Evolutionary conservation across 2,329 filamentous ascomycete genomes (phyloP).

Genomic region (Penicillium italicum): DNA sequence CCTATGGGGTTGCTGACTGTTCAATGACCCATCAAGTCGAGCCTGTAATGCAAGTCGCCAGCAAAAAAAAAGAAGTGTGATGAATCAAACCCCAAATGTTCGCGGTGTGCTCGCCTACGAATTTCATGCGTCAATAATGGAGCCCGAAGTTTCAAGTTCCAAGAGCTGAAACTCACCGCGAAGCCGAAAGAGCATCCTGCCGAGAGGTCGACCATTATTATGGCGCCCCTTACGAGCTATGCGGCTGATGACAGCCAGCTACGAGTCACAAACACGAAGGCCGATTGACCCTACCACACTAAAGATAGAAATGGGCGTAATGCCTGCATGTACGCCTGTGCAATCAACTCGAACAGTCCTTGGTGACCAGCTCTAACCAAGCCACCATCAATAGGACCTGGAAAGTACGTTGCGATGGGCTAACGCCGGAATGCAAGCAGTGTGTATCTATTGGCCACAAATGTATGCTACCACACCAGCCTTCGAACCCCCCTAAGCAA

Average conservation of each 20-base stretch:
- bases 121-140: neutral
- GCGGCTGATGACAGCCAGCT: neutral
- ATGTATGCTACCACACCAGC: too few relatives aligned
- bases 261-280: neutral
- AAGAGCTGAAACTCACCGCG: neutral
- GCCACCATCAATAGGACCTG: neutral
- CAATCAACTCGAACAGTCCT: too few relatives aligned
- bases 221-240: neutral
- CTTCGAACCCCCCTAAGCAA: too few relatives aligned
- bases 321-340: neutral
- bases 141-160: neutral
- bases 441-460: too few relatives aligned
- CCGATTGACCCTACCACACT: neutral
- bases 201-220: neutral
- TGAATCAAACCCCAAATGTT: neutral
- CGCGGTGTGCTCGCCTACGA: neutral
- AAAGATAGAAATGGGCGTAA: neutral
- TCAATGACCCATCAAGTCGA: neutral
- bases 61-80: neutral
- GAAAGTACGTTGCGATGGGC: neutral
- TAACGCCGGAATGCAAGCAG: too few relatives aligned
- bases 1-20: neutral
- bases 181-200: neutral
- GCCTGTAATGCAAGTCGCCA: neutral
- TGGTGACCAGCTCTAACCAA: neutral